These are phyloP conservation scores for Ceratobasidium sp. DNA, from an alignment of 1,284 basidiomycete species.

Conservation along the genomic window DNA sequence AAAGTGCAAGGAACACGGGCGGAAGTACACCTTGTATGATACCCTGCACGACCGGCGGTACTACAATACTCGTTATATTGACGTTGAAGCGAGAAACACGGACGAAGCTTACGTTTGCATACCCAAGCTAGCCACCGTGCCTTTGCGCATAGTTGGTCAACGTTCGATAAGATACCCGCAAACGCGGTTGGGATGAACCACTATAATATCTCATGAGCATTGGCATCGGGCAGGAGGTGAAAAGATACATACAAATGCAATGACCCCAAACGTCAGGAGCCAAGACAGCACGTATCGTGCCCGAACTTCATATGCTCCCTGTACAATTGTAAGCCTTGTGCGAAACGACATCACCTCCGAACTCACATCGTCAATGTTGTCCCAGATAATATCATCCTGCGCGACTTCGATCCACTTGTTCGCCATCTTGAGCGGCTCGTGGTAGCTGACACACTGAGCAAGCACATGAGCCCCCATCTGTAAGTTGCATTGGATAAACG, in stretches of 20 bases:
- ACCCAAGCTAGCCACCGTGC: slow-evolving; percentile 87
- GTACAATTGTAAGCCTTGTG: neutral
- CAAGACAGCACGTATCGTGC: slow-evolving; percentile 62
- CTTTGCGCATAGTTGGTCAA: slow-evolving; percentile 75
- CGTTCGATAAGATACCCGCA: slow-evolving; percentile 87
- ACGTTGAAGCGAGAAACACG: neutral
- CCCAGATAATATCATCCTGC: slow-evolving; percentile 92
- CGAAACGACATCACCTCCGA: neutral
- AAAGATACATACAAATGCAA: slow-evolving; percentile 64
- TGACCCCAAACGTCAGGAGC: slow-evolving; percentile 64
- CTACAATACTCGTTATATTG: neutral
- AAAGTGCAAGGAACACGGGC: slow-evolving; percentile 83
- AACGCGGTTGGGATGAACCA: slow-evolving; percentile 76
- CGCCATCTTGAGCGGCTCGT: slow-evolving; percentile 83
- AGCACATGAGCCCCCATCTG: slow-evolving; percentile 96
- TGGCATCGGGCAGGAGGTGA: slow-evolving; percentile 80
- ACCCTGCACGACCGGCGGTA: slow-evolving; percentile 67
- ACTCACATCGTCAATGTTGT: slow-evolving; percentile 73
- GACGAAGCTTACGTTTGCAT: slow-evolving; percentile 62
- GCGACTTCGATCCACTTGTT: slow-evolving; percentile 77
- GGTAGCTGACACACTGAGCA: slow-evolving; percentile 76
- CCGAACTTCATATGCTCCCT: slow-evolving; percentile 61
- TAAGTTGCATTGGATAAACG: slow-evolving; percentile 93
- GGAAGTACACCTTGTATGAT: slow-evolving; percentile 94
- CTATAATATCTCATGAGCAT: neutral